Percentiles rank a stretch among this genome's conserved stretches.
These are phyloP conservation scores for Penicillium argentinense DNA, from an alignment of 495 filamentous ascomycete species.

Conservation along the genomic window DNA sequence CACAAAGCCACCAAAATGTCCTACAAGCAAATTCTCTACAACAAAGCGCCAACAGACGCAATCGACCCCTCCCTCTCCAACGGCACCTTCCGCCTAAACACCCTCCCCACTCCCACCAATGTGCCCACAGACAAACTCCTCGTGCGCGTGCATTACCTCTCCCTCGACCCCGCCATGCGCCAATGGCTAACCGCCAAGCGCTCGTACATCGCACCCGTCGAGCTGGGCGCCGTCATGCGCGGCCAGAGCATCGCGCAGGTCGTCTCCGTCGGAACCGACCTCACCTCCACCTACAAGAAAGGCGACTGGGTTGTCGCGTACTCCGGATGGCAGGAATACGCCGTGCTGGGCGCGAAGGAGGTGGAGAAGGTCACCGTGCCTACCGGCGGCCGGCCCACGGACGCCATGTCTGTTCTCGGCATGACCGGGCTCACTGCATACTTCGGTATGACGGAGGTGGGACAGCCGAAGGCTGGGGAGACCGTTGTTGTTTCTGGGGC, in stretches of 20 bases:
- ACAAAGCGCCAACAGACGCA: constrained; percentile 35
- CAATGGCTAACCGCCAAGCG: constrained; percentile 68
- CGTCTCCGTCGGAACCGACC: constrained; percentile 39
- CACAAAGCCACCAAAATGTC: constrained; percentile 26
- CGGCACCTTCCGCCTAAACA: constrained; percentile 57
- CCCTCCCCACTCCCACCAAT: constrained; percentile 43
- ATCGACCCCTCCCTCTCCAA: constrained; percentile 40
- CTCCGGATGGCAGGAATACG: constrained; percentile 64
- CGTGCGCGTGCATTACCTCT: constrained; percentile 66
- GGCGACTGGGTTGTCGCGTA: constrained; percentile 54
- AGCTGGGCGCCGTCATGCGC: constrained; percentile 67
- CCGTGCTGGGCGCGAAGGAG: constrained; percentile 47
- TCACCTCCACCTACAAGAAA: constrained; percentile 39
- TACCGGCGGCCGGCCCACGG: constrained; percentile 49
- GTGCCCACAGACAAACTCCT: constrained; percentile 62
- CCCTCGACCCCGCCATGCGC: constrained; percentile 81
- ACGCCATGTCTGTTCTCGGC: constrained; percentile 59
- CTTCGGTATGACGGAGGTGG: constrained; percentile 63
- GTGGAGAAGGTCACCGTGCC: constrained; percentile 47
- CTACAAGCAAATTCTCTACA: constrained; percentile 45
- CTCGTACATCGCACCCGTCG: constrained; percentile 67
- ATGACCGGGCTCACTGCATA: constrained; percentile 66
- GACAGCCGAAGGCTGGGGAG: constrained; percentile 54
- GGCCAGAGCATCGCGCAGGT: constrained; percentile 57
- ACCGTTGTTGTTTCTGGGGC: constrained; percentile 68